Evolutionary conservation across 1,284 basidiomycete species (phyloP), one percentile per base, ranked within the genome.

Genomic region (Moesziomyces antarcticus): DNA sequence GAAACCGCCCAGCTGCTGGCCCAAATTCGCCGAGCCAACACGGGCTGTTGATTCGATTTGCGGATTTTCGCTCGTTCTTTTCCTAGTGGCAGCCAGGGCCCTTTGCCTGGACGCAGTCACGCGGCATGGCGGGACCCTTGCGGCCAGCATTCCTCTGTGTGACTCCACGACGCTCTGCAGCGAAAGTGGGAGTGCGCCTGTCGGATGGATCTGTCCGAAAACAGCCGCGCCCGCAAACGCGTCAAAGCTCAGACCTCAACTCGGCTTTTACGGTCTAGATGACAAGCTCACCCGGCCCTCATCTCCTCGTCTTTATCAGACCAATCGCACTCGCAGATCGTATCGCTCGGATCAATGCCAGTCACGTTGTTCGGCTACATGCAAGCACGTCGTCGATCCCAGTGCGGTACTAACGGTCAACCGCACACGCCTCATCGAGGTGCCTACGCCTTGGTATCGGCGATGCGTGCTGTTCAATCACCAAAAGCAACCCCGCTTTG

Each of bases 381-480:
- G 18, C 37, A 18, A 8, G 37, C 37, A 18, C 16, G 18, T 18
- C 13, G 16, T 51, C 21, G 21, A 20, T 18, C 16, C 16, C 30
- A 11, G 11, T 10, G 22, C 22, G 40, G 22, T n/a, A 14, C 37
- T 11, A 35, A 16, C 6, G 18, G 18, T 33, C 7, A 25, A n/a
- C n/a, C 40, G 10, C 8, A 16, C 21, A 25, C 48, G 52, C 54
- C 45, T 53, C 57, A 46, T 44, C 50, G 45, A 60, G 18, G 18
- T 11, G 30, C 2, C 50, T 35, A 64, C 25, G 52, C 52, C 30
- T 56, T 59, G 16, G 56, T 66, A 27, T 66, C 56, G 48, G 52
- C 63, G 33, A 66, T 66, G 18, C 63, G 56, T 44, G 56, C 63
- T 66, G 63, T 51, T 0, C 21, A 14, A 11, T 37, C 18, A 35